These are phyloP conservation scores for Quercus ilex DNA, from an alignment of 306 rosid species.

Conservation along the genomic window DNA sequence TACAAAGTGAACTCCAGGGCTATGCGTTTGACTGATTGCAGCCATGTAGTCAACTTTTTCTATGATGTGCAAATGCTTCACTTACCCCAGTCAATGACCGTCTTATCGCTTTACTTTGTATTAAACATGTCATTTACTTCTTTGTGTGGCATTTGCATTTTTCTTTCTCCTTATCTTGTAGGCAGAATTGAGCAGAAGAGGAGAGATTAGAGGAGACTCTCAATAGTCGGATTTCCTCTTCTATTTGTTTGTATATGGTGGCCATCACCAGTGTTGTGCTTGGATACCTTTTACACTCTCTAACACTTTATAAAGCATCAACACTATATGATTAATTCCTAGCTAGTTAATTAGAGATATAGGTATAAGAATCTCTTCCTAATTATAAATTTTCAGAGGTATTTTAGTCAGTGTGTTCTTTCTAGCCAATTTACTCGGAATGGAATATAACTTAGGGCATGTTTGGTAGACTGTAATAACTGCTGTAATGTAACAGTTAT, in stretches of 20 bases:
- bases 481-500: too few relatives aligned
- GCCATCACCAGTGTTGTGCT: slow-evolving; percentile 54
- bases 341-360: not conserved
- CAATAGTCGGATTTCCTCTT: slow-evolving; percentile 58
- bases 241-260: slow-evolving; percentile 78
- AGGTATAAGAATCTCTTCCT: not conserved
- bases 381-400: slow-evolving; percentile 5
- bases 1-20: too few relatives aligned
- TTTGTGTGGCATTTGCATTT: not conserved
- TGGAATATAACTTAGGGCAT: not conserved
- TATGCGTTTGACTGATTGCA: too few relatives aligned
- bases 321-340: too few relatives aligned
- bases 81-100: too few relatives aligned
- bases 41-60: too few relatives aligned
- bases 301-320: slow-evolving; percentile 13
- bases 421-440: not conserved
- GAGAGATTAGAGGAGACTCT: slow-evolving; percentile 41
- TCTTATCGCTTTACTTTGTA: too few relatives aligned
- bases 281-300: slow-evolving; percentile 58
- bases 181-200: slow-evolving; percentile 50
- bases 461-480: too few relatives aligned
- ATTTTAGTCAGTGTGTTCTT: not conserved
- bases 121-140: not conserved
- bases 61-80: too few relatives aligned
- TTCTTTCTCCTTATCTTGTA: slow-evolving; percentile 24